Conservation (phyloP, 2,329 filamentous ascomycete genomes). For the Neurospora sp. region DNA sequence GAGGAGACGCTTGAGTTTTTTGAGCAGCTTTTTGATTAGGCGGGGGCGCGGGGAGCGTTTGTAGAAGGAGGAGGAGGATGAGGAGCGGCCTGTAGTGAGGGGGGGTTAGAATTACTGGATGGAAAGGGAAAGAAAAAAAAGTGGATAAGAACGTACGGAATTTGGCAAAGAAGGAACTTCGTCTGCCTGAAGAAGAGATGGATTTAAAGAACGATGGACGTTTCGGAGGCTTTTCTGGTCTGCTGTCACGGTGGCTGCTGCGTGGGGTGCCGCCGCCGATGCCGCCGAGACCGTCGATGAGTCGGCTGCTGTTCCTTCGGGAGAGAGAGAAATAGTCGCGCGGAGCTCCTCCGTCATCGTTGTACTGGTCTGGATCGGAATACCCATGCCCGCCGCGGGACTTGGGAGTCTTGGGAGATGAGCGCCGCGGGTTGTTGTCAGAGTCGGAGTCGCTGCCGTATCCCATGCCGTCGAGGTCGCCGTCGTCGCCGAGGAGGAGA, state of each 20-base stretch:
- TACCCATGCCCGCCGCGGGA: not conserved
- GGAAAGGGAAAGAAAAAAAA: not conserved
- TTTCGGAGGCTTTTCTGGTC: not conserved
- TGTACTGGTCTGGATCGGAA: not conserved
- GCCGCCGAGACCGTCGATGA: not conserved
- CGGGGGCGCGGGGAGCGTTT: constrained; percentile 72
- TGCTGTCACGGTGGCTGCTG: not conserved
- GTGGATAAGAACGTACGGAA: constrained; percentile 23
- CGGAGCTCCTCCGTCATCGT: not conserved
- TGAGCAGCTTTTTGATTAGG: constrained; percentile 64
- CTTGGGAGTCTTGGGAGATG: not conserved
- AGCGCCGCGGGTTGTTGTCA: not conserved
- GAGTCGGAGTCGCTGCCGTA: not conserved
- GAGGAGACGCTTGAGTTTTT: constrained; percentile 67
- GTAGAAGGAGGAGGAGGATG: constrained; percentile 58
- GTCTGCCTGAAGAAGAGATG: not conserved
- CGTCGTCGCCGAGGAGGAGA: not conserved
- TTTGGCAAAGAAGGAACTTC: constrained; percentile 30
- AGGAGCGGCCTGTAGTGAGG: constrained; percentile 29
- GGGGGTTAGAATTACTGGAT: not conserved
- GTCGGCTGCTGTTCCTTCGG: not conserved
- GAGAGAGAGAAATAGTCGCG: not conserved
- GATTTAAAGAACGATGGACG: not conserved
- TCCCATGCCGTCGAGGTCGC: not conserved
- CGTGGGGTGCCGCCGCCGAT: not conserved